These are phyloP conservation scores for Pterocarpus santalinus DNA, from an alignment of 306 rosid species.

Conservation along the genomic window DNA sequence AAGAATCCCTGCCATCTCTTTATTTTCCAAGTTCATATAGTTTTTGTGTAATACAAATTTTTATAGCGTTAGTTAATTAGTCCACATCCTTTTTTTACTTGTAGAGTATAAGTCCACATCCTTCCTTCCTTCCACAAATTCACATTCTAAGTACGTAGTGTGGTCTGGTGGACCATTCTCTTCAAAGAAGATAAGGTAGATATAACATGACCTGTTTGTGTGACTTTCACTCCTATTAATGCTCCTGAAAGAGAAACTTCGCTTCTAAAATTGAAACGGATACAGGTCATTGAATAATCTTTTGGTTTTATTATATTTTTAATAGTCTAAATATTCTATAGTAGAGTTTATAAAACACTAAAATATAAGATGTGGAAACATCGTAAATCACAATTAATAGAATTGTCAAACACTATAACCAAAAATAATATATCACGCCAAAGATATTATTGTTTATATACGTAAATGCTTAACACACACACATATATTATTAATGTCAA, in stretches of 20 bases:
- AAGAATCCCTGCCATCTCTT: not conserved
- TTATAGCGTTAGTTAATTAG: no score
- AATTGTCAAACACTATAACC: no score
- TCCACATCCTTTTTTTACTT: not conserved
- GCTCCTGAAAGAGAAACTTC: not conserved
- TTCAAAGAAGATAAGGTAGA: not conserved
- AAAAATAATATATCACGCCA: not conserved
- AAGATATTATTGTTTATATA: not conserved
- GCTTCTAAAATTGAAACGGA: not conserved
- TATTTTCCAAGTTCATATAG: not conserved
- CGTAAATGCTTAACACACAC: not conserved
- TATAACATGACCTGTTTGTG: not conserved
- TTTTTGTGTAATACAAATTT: no score
- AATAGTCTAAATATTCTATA: no score
- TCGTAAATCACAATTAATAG: no score
- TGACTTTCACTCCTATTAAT: constrained; percentile 1
- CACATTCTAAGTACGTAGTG: not conserved
- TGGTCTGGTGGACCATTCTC: not conserved
- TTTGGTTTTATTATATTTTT: not conserved
- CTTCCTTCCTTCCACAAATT: not conserved
- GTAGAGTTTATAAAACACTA: no score
- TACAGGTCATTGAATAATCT: not conserved
- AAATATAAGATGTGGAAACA: no score
- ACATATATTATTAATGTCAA: no score
- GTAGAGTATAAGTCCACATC: not conserved